Evolutionary conservation across 2,329 filamentous ascomycete species (phyloP).

Genomic region (Zasmidium cellare): DNA sequence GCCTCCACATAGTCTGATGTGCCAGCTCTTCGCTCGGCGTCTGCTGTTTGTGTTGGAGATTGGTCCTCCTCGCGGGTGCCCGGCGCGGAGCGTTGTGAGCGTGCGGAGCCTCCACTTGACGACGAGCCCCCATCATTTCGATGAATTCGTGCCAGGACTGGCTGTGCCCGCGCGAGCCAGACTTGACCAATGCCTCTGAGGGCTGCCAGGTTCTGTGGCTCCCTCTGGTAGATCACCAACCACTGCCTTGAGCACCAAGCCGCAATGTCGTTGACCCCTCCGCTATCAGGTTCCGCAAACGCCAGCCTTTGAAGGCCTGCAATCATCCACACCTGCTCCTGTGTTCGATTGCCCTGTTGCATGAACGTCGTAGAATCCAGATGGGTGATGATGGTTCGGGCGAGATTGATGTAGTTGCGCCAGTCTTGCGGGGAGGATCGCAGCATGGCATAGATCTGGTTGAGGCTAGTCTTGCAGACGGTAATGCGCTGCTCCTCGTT

Average conservation of each 20-base stretch:
- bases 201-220: conserved; percentile 45
- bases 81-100: conserved; percentile 34
- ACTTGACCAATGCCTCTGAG: conserved; percentile 51
- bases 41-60: conserved; percentile 24
- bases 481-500: conserved; percentile 32
- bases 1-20: conserved; percentile 53
- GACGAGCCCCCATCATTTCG: conserved; percentile 43
- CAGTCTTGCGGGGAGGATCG: conserved; percentile 31
- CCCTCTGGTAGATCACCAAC: conserved; percentile 46
- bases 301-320: conserved; percentile 51
- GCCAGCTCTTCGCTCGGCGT: conserved; percentile 41
- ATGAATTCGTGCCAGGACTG: conserved; percentile 50
- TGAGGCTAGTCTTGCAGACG: conserved; percentile 33
- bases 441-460: conserved; percentile 36
- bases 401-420: conserved; percentile 31
- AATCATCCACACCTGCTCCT: conserved; percentile 45
- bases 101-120: conserved; percentile 36
- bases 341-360: conserved; percentile 34
- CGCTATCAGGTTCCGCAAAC: conserved; percentile 50
- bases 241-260: conserved; percentile 53
- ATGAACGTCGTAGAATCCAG: conserved; percentile 43
- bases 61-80: conserved; percentile 28
- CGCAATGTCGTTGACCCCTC: conserved; percentile 47
- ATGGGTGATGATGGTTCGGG: conserved; percentile 40
- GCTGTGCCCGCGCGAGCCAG: conserved; percentile 55